A percentile compares a stretch with the other conserved stretches of the same genome.
phyloP scores from a whole-genome alignment of 1,284 basidiomycete genomes.

The Moniliophthora roreri region DNA sequence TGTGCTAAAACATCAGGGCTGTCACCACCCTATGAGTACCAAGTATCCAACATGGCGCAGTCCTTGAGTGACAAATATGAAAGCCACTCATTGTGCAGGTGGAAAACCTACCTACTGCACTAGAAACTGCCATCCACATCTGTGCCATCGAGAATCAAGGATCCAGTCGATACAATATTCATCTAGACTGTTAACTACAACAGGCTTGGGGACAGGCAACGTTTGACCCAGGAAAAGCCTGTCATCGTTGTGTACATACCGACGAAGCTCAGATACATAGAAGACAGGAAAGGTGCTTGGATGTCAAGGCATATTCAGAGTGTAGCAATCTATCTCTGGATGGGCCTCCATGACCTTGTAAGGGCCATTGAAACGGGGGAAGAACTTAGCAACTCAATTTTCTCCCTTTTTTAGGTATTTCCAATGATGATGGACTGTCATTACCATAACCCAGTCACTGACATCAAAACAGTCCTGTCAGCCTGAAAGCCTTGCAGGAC shows the following conservation, averaged over 20 bases:
- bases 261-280: conserved; percentile 15
- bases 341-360: conserved; percentile 3
- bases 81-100: conserved; percentile 14
- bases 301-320: conserved; percentile 16
- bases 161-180: conserved; percentile 11
- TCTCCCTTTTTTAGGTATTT: conserved; percentile 1
- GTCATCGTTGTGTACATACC: conserved; percentile 12
- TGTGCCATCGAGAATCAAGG: conserved; percentile 1
- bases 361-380: conserved; percentile 19
- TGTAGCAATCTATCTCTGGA: conserved; percentile 4
- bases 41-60: conserved; percentile 16
- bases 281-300: conserved; percentile 16
- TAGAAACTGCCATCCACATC: conserved; percentile 9
- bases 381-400: conserved; percentile 18
- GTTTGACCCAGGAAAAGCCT: conserved; percentile 3
- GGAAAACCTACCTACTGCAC: conserved; percentile 13
- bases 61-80: conserved; percentile 16
- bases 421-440: not conserved
- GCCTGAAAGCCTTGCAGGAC: conserved; percentile 5
- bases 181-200: not conserved
- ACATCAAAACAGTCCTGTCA: conserved; percentile 4
- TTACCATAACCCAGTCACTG: conserved; percentile 5
- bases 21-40: conserved; percentile 7
- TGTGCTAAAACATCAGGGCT: not conserved
- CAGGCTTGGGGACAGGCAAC: not conserved